phyloP scores from a whole-genome alignment of 331 rosid genomes.

The Arachis monticola region DNA sequence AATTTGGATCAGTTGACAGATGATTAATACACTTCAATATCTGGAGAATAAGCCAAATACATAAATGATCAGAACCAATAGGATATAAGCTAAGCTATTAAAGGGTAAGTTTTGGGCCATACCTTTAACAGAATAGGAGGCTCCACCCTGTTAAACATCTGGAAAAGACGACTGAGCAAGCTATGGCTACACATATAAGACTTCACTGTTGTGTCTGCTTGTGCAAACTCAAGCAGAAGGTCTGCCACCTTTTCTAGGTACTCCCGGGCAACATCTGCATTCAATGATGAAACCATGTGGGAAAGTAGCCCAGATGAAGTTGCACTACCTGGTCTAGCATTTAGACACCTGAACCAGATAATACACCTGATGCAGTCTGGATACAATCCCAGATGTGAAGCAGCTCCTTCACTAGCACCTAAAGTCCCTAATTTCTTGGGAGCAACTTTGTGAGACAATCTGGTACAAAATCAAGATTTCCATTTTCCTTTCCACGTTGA shows the following conservation, averaged over 20 bases:
- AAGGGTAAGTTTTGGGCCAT: conserved; percentile 24
- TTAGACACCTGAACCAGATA: conserved; percentile 99
- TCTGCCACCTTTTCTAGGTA: conserved; percentile 97
- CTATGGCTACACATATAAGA: conserved; percentile 97
- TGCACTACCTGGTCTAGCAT: conserved; percentile 99
- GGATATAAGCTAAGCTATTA: conserved; percentile 19
- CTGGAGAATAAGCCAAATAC: conserved; percentile 49
- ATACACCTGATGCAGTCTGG: conserved; percentile 99
- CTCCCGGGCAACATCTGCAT: conserved; percentile 95
- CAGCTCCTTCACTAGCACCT: conserved; percentile 74
- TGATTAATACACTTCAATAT: conserved; percentile 90
- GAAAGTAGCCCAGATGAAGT: conserved; percentile 97
- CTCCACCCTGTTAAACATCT: conserved; percentile 98
- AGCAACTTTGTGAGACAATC: conserved; percentile 67
- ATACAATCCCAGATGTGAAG: conserved; percentile 91
- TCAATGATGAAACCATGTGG: conserved; percentile 93
- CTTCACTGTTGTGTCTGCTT: conserved; percentile 95
- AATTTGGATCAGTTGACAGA: conserved; percentile 98
- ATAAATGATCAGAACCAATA: conserved; percentile 33
- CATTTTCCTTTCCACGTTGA: conserved; percentile 94
- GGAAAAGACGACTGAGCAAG: conserved; percentile 98
- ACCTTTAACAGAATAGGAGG: conserved; percentile 97
- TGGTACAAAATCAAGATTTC: conserved; percentile 74
- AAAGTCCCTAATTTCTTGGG: conserved; percentile 74
- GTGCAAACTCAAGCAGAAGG: conserved; percentile 98